Evolutionary conservation across 225 moss, liverwort and hornwort genomes (phyloP).

Genomic region (Marchantia polymorpha): DNA sequence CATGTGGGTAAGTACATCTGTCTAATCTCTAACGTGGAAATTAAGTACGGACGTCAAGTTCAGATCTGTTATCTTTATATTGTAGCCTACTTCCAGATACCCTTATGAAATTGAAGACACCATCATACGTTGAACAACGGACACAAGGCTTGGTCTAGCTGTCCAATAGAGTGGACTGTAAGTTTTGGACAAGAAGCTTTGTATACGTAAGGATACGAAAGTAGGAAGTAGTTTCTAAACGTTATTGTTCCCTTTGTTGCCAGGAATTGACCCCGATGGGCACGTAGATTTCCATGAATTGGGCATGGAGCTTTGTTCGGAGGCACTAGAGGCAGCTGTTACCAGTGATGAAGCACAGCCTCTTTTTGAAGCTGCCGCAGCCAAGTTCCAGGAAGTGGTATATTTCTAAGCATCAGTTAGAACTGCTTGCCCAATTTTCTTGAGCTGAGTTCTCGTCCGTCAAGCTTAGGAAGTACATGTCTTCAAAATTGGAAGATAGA

Average conservation of each 20-base stretch:
- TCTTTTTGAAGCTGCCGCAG: constrained; percentile 51
- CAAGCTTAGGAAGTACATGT: background rate
- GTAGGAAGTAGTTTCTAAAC: background rate
- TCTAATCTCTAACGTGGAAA: too few relatives aligned
- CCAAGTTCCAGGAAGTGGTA: constrained; percentile 62
- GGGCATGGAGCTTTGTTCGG: constrained; percentile 58
- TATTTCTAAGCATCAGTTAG: background rate
- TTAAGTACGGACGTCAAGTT: too few relatives aligned
- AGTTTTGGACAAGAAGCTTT: background rate
- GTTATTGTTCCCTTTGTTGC: background rate
- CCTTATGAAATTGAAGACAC: too few relatives aligned
- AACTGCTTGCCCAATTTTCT: background rate
- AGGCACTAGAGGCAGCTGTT: constrained; percentile 48
- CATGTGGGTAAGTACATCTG: constrained; percentile 42
- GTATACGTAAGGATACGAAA: background rate
- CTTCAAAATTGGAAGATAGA: background rate
- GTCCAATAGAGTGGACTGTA: too few relatives aligned
- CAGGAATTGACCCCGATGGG: constrained; percentile 60
- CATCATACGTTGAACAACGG: too few relatives aligned
- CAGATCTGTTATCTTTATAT: too few relatives aligned
- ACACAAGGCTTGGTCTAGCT: too few relatives aligned
- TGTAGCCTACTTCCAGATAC: too few relatives aligned
- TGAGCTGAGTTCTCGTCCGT: background rate
- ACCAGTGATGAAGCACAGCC: constrained; percentile 57
- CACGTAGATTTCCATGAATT: constrained; percentile 59